A percentile compares a stretch with the other conserved stretches of the same genome.
These are phyloP conservation scores for Blakeslea trispora DNA, from an alignment of 371 early-diverging fungal genomes.

Conservation along the genomic window DNA sequence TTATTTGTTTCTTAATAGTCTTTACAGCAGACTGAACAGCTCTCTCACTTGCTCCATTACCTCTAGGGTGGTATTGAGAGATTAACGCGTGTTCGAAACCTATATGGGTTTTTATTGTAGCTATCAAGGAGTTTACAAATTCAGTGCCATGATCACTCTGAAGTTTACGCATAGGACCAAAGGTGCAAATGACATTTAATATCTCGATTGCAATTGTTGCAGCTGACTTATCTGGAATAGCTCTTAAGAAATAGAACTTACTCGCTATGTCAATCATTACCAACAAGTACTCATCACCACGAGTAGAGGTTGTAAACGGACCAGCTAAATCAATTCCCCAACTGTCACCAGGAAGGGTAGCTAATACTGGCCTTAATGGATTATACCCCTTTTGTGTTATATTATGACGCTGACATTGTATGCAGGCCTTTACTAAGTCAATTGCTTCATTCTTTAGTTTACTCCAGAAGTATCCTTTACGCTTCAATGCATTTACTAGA, in stretches of 20 bases:
- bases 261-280: background rate
- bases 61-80: too few species aligned
- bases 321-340: conserved; percentile 9
- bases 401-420: conserved; percentile 12
- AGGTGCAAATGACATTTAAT: background rate
- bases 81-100: conserved; percentile 24
- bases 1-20: conserved; percentile 18
- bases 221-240: too few species aligned
- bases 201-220: conserved; percentile 2
- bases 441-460: conserved; percentile 20
- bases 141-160: conserved; percentile 37
- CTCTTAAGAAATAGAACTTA: background rate
- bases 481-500: too few species aligned
- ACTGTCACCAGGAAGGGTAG: conserved; percentile 10
- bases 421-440: conserved; percentile 16
- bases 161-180: background rate
- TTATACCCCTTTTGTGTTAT: conserved; percentile 3
- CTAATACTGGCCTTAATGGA: conserved; percentile 10
- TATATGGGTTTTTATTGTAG: background rate
- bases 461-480: conserved; percentile 19
- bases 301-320: background rate
- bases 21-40: conserved; percentile 19
- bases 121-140: conserved; percentile 17
- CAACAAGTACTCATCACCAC: background rate
- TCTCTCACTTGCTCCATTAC: conserved; percentile 32